phyloP scores from a whole-genome alignment of 176 grass and related monocot species.

The Triticum aestivum region IWGSC_CS_RefSeq_v2.1 NC_057806.1:545043113-545043612 shows the following conservation, averaged over 20 bases:
- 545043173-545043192: slow-evolving; percentile 29
- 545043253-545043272: neutral
- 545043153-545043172: slow-evolving; percentile 26
- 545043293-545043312: neutral
- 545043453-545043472: neutral
- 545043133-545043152: neutral
- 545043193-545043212: neutral
- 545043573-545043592: neutral
- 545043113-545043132: neutral
- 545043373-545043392: neutral
- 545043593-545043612: slow-evolving; percentile 1
- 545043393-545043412: neutral
- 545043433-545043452: neutral
- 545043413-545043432: neutral
- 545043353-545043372: slow-evolving; percentile 2
- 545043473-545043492: neutral
- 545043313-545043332: neutral
- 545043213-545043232: slow-evolving; percentile 26
- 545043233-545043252: slow-evolving; percentile 28
- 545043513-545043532: neutral
- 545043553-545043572: neutral
- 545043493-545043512: neutral
- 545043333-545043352: neutral
- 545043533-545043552: neutral
- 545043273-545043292: neutral